A percentile compares a stretch with the other conserved stretches of the same genome.
Evolutionary conservation across 2,329 filamentous ascomycete genomes (phyloP).

Genomic region (Phaeosphaeria sp.): DNA sequence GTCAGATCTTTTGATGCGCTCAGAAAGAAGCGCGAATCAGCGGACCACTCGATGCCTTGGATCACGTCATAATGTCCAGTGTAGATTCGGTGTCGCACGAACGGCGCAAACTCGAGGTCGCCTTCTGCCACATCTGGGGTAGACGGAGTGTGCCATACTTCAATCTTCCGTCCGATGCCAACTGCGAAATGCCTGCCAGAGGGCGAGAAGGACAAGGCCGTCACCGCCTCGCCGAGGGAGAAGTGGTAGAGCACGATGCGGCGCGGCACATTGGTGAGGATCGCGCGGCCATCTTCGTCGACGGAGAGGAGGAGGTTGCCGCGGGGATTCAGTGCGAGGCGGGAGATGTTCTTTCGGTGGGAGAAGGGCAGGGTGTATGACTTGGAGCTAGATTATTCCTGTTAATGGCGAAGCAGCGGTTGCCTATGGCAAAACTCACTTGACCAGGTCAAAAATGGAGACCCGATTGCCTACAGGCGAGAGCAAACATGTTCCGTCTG

Average conservation of each 20-base stretch:
- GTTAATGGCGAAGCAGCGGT: slow-evolving; percentile 5
- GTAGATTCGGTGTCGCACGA: slow-evolving; percentile 85
- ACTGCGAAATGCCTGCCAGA: slow-evolving; percentile 91
- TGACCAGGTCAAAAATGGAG: slow-evolving; percentile 93
- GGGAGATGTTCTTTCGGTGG: slow-evolving; percentile 90
- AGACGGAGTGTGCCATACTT: slow-evolving; percentile 95
- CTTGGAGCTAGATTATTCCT: slow-evolving; percentile 69
- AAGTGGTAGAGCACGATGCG: slow-evolving; percentile 92
- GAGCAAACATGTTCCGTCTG: slow-evolving; percentile 92
- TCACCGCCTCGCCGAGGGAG: slow-evolving; percentile 85
- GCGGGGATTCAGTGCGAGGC: slow-evolving; percentile 85
- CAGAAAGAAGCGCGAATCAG: slow-evolving; percentile 93
- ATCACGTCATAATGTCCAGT: slow-evolving; percentile 89
- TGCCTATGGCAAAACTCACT: slow-evolving; percentile 64
- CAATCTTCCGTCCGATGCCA: slow-evolving; percentile 82
- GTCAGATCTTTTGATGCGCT: slow-evolving; percentile 92
- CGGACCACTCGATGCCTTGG: slow-evolving; percentile 90
- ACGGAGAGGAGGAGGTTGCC: slow-evolving; percentile 92
- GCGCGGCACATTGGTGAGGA: slow-evolving; percentile 87
- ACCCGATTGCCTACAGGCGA: slow-evolving; percentile 97
- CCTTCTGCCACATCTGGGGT: slow-evolving; percentile 84
- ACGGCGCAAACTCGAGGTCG: slow-evolving; percentile 92
- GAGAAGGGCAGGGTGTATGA: slow-evolving; percentile 87
- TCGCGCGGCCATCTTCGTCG: slow-evolving; percentile 92
- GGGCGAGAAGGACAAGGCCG: slow-evolving; percentile 87